Percentiles rank a stretch among this genome's conserved stretches.
These are phyloP conservation scores for Nemania abortiva DNA, from an alignment of 2,329 filamentous ascomycete species.

Conservation along the genomic window DNA sequence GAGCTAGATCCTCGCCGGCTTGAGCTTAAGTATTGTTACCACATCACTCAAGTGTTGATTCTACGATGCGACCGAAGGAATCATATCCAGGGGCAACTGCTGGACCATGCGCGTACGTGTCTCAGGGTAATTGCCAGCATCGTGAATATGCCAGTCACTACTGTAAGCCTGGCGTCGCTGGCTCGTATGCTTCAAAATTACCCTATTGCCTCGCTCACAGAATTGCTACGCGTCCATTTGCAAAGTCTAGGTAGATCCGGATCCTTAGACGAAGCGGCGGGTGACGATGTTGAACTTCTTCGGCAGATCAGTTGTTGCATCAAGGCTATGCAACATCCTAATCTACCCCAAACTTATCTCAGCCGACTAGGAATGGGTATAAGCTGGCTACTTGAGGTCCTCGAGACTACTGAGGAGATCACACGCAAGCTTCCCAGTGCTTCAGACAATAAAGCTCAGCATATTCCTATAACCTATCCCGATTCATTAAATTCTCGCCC, in stretches of 20 bases:
- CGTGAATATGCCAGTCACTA: conserved; percentile 14
- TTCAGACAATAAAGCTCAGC: conserved; percentile 7
- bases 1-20: conserved; percentile 13
- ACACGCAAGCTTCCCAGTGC: neutral
- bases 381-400: conserved; percentile 17
- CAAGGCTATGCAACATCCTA: conserved; percentile 25
- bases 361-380: conserved; percentile 18
- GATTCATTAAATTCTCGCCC: conserved; percentile 3
- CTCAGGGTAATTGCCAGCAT: conserved; percentile 17
- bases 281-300: conserved; percentile 23
- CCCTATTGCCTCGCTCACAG: conserved; percentile 23
- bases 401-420: conserved; percentile 8
- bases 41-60: conserved; percentile 23
- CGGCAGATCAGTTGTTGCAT: conserved; percentile 12
- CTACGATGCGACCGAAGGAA: conserved; percentile 21
- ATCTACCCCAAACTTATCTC: conserved; percentile 26
- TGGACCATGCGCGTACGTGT: conserved; percentile 24
- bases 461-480: neutral
- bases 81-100: conserved; percentile 12
- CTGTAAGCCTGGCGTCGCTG: conserved; percentile 9
- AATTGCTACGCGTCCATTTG: conserved; percentile 22
- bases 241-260: neutral
- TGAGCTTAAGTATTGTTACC: conserved; percentile 26
- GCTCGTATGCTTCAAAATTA: conserved; percentile 26
- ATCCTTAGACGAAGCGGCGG: conserved; percentile 2